A percentile compares a stretch with the other conserved stretches of the same genome.
phyloP scores from a whole-genome alignment of 495 filamentous ascomycete species.

The Aspergillus saccharolyticus region DNA sequence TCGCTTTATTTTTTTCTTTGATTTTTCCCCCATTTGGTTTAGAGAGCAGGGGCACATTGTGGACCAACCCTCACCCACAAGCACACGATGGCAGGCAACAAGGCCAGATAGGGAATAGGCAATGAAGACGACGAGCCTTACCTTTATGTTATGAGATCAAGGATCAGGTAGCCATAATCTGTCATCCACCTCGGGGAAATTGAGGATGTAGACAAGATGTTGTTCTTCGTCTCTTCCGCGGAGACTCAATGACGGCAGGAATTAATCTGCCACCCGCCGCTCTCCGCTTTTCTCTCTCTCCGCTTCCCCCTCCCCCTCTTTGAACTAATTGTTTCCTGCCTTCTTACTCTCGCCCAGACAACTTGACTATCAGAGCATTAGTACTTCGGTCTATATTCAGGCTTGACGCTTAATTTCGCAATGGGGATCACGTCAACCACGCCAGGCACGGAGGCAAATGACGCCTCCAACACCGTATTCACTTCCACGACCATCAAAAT shows the following conservation, averaged over 20 bases:
- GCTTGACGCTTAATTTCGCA: conserved; percentile 40
- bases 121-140: conserved; percentile 13
- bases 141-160: conserved; percentile 18
- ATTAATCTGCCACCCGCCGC: conserved; percentile 1
- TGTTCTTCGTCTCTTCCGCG: neutral
- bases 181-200: neutral
- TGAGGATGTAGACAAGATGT: neutral
- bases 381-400: neutral
- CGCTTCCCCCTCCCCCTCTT: neutral
- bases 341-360: neutral
- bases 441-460: conserved; percentile 3
- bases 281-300: neutral
- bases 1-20: neutral
- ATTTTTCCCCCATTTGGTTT: too few relatives aligned
- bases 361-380: neutral
- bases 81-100: neutral
- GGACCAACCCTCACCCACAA: neutral
- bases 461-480: neutral
- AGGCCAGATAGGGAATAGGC: conserved; percentile 9
- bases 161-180: conserved; percentile 12
- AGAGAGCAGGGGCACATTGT: neutral
- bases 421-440: conserved; percentile 23
- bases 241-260: conserved; percentile 2
- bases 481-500: conserved; percentile 22
- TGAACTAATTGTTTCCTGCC: conserved; percentile 2